Conservation (phyloP, 805 yeast species). For the Kuraishia cidri region DNA sequence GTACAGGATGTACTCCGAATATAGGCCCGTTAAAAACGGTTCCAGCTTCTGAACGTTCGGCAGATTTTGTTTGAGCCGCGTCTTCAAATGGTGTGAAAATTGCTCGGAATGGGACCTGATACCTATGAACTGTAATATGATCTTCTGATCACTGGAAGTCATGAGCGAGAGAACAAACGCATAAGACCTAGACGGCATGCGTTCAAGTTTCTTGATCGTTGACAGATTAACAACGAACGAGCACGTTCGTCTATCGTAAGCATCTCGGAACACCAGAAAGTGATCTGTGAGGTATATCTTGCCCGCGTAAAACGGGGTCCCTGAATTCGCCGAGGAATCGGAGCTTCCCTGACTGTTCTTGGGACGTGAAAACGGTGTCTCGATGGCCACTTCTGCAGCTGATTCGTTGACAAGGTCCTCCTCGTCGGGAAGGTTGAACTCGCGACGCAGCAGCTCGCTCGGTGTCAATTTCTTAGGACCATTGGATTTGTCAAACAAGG, state of each 20-base stretch:
- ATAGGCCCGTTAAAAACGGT: slow-evolving; percentile 61
- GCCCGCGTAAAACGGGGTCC: slow-evolving; percentile 35
- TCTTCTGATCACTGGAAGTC: slow-evolving; percentile 54
- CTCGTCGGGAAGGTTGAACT: slow-evolving; percentile 62
- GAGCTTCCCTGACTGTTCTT: neutral
- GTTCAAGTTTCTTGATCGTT: slow-evolving; percentile 75
- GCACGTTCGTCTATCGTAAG: slow-evolving; percentile 60
- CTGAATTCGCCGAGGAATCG: neutral
- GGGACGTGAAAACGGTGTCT: slow-evolving; percentile 9
- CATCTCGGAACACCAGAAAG: slow-evolving; percentile 67
- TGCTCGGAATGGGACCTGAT: slow-evolving; percentile 69
- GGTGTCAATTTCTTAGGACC: slow-evolving; percentile 37
- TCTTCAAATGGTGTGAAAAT: slow-evolving; percentile 64
- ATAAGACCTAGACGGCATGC: slow-evolving; percentile 68
- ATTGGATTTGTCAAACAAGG: slow-evolving; percentile 29
- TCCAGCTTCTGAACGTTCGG: slow-evolving; percentile 52
- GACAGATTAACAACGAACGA: slow-evolving; percentile 65
- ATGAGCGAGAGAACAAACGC: slow-evolving; percentile 71
- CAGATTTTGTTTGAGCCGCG: slow-evolving; percentile 52
- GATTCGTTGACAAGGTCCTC: slow-evolving; percentile 61
- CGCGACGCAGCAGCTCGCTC: slow-evolving; percentile 63
- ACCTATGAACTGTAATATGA: slow-evolving; percentile 72
- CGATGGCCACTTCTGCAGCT: slow-evolving; percentile 49
- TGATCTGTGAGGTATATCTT: slow-evolving; percentile 64
- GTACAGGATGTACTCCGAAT: slow-evolving; percentile 75